Base-by-base conservation (phyloP, 495 filamentous ascomycete genomes). In the Penicillium canariense region DNA sequence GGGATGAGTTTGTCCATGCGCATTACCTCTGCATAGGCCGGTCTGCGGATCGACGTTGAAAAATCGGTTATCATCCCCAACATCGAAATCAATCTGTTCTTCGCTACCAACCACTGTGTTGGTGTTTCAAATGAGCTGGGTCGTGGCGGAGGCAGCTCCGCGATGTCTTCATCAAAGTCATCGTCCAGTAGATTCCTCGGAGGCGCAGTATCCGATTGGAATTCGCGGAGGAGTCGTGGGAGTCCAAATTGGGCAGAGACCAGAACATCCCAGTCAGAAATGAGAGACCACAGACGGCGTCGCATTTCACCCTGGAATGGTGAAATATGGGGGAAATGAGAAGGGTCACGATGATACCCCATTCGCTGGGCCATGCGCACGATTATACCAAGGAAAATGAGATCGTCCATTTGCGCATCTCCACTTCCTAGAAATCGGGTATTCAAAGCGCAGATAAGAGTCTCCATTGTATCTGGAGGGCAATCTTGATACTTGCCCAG, bases 251-350 rank as follows among this genome's bases (percentile, higher is more conserved):
- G 61, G 44, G 59, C 49, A n/a, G 75, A 72, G 10, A 75, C 58
- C 5, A 79, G 57, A 10, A 76, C 57, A 54, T 83, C 81, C 26
- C 81, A 50, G 52, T 82, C 75, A 14, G 65, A 46, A 1, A 80
- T 70, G 2, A 76, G 54, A 50, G 77, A 67, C 81, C 81, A 83
- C 35, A 79, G 53, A 11, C 81, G 66, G n/a, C 80, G 68, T 20
- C 81, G 69, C 68, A 84, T 81, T 59, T 84, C 81, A 3, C 76
- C 78, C 30, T 82, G 66, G 44, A 78, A 84, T 2, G 77, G 73
- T 1, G 76, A 71, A 31, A 83, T 75, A 23, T 64, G 55, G 4
- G 70, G 57, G 43, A 75, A 81, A 58, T 78, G 54, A 18, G 62
- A 63, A 14, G 74, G 61, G 40, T 79, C 74, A 25, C 76, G 67